These are phyloP conservation scores for Pseudisothecium myosuroides DNA, from an alignment of 225 moss, liverwort and hornwort species.

Conservation along the genomic window DNA sequence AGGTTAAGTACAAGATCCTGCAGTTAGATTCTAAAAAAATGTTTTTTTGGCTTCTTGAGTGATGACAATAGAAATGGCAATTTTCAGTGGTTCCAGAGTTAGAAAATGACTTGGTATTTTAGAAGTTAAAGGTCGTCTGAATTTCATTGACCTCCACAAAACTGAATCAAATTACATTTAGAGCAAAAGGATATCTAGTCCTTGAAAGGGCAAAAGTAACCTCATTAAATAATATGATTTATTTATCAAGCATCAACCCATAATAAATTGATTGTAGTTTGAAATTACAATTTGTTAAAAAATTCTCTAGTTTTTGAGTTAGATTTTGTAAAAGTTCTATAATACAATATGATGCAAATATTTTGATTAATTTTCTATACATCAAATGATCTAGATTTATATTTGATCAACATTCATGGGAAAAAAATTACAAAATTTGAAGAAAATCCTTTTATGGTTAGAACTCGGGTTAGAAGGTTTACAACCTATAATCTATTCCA, in stretches of 20 bases:
- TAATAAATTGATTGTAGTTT: not conserved
- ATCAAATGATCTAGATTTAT: not conserved
- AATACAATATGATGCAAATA: not conserved
- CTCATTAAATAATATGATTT: not conserved
- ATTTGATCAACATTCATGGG: rapidly evolving
- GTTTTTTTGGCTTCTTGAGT: too few species aligned
- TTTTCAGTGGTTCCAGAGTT: too few species aligned
- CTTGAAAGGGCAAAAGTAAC: not conserved
- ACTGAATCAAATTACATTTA: not conserved
- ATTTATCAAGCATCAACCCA: too few species aligned
- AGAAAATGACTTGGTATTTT: too few species aligned
- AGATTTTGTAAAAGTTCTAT: not conserved
- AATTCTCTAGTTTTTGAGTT: not conserved
- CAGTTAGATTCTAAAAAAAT: too few species aligned
- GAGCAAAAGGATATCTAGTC: rapidly evolving
- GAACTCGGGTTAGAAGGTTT: too few species aligned
- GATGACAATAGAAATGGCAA: too few species aligned
- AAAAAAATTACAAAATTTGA: not conserved
- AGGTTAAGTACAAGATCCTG: too few species aligned
- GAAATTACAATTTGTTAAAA: not conserved
- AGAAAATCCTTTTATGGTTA: too few species aligned
- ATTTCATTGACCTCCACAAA: not conserved
- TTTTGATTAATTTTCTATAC: not conserved
- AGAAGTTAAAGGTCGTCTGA: rapidly evolving
- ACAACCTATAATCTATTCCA: not conserved